phyloP scores from a whole-genome alignment of 805 yeast species.

The Metschnikowia colocasiae region DNA sequence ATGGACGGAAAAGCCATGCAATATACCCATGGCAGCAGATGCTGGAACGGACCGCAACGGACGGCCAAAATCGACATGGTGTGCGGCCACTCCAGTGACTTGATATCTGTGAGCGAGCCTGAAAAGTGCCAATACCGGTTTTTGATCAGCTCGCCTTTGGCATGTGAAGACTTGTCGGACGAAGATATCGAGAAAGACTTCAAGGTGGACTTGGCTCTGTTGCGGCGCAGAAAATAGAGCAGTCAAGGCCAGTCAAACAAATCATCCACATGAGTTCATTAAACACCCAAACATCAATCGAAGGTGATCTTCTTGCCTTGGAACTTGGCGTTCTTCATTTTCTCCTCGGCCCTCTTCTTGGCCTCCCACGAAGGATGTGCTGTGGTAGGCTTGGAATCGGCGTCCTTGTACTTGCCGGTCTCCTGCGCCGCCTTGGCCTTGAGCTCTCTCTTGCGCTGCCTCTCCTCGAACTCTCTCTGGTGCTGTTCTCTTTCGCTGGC shows the following conservation, averaged over 20 bases:
- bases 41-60: slow-evolving; percentile 94
- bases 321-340: slow-evolving; percentile 61
- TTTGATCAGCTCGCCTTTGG: slow-evolving; percentile 44
- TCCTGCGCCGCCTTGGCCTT: slow-evolving; percentile 36
- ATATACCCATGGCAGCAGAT: slow-evolving; percentile 65
- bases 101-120: slow-evolving; percentile 76
- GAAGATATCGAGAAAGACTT: slow-evolving; percentile 12
- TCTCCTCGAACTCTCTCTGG: slow-evolving; percentile 66
- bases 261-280: too few relatives aligned
- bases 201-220: slow-evolving; percentile 11
- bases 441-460: slow-evolving; percentile 63
- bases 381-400: not conserved
- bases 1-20: slow-evolving; percentile 30
- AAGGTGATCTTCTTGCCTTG: slow-evolving; percentile 83
- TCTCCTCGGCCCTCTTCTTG: slow-evolving; percentile 67
- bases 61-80: slow-evolving; percentile 58
- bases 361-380: slow-evolving; percentile 99
- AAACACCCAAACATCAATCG: slow-evolving; percentile 31
- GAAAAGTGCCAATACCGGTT: slow-evolving; percentile 80
- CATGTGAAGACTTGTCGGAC: slow-evolving; percentile 28
- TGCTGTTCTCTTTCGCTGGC: slow-evolving; percentile 55
- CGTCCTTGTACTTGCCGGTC: slow-evolving; percentile 22
- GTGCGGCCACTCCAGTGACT: slow-evolving; percentile 59
- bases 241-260: not conserved
- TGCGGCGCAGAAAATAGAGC: not conserved